These are phyloP conservation scores for Fusarium sp. DNA, from an alignment of 2,329 filamentous ascomycete genomes.

Conservation along the genomic window DNA sequence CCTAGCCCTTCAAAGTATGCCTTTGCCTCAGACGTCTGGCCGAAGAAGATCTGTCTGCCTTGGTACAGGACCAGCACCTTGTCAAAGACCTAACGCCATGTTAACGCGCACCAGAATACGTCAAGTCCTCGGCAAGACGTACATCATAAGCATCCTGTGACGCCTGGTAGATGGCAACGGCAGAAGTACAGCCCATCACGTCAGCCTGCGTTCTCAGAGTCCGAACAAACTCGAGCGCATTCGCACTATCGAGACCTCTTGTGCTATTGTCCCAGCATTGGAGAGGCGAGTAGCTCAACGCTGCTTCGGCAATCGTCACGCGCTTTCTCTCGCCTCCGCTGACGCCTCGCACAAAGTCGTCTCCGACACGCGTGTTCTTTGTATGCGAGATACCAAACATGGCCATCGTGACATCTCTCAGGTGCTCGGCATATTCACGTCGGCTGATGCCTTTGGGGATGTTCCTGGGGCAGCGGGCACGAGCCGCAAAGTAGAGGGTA, in stretches of 20 bases:
- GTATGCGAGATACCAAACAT: conserved; percentile 76
- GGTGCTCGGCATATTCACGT: conserved; percentile 63
- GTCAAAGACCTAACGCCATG: conserved; percentile 61
- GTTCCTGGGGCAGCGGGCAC: conserved; percentile 69
- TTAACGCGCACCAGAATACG: not conserved
- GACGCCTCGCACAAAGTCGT: conserved; percentile 70
- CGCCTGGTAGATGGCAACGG: conserved; percentile 73
- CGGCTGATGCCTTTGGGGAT: conserved; percentile 65
- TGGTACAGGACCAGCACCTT: conserved; percentile 74
- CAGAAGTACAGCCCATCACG: conserved; percentile 64
- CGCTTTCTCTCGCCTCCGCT: conserved; percentile 62
- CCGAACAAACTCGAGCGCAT: conserved; percentile 72
- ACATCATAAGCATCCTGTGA: conserved; percentile 50
- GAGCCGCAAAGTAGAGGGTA: conserved; percentile 77
- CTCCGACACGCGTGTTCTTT: conserved; percentile 73
- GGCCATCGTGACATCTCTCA: conserved; percentile 75
- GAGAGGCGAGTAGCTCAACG: conserved; percentile 53
- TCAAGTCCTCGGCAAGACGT: conserved; percentile 13
- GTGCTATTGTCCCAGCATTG: conserved; percentile 79
- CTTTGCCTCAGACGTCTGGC: conserved; percentile 40
- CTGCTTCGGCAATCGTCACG: conserved; percentile 51
- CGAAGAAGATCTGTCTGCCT: conserved; percentile 68
- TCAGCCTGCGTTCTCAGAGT: conserved; percentile 68
- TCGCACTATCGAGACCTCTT: conserved; percentile 69
- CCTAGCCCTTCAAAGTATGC: conserved; percentile 53